Base-by-base conservation (phyloP, 495 filamentous ascomycete species). In the Aspergillus cavernicola region DNA sequence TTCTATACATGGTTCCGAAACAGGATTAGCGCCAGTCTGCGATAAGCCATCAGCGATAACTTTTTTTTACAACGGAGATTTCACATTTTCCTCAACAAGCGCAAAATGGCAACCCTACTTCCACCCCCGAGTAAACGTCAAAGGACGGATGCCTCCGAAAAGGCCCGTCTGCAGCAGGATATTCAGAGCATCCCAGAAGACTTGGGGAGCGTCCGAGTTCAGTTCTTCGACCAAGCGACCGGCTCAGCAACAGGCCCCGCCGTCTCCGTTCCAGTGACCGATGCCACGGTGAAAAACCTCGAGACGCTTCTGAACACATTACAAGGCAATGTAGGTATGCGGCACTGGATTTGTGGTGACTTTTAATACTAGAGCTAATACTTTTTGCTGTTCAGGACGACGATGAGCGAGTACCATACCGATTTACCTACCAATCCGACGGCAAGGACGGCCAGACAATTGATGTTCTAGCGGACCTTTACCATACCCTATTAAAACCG, bases 91-190 rank as follows among this genome's bases (percentile, higher is more conserved):
- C 37, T 22, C 31, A 40, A 36, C 28, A 51, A 53, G 7, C 33
- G 6, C 53, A 68, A 39, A 33, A 98, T 99, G 95, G 84, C 95
- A 32, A 99, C 93, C 3, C 70, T 93, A 15, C 66, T 85, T 26
- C 95, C 95, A 13, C 95, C 92, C 18, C 95, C 93, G 35, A 90
- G 85, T 45, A 99, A 97, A 72, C 84, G 91, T 41, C 89, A 95
- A 60, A 87, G 85, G 69, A 81, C 83, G 33, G 91, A 85, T 38
- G 80, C 80, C 42, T 78, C 86, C 18, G 87, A 92, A 56, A 85
- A 83, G 64, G 80, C 86, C 13, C 71, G 79, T 52, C 76, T 83
- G 39, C 90, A 96, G 57, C 86, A 95, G 67, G 84, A 92, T 68
- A 80, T 92, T 51, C 69, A 86, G 6, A 76, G 80, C 24, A 79